Base-by-base conservation (phyloP, 2,329 filamentous ascomycete species). In the Leptographium wingfieldii region DNA sequence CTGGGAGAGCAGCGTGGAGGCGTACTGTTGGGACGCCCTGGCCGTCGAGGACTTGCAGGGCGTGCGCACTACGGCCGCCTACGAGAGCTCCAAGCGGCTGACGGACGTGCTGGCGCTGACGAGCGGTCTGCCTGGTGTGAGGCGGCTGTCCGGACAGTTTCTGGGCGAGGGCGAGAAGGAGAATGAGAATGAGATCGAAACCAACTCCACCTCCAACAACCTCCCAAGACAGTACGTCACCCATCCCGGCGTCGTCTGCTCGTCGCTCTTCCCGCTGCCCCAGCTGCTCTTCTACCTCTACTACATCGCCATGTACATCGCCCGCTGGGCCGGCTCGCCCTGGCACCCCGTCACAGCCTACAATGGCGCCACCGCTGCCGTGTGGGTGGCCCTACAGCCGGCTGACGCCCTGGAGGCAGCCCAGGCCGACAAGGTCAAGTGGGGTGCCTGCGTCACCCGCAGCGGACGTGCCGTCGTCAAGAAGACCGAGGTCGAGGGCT, bases 191-290 rank as follows among this genome's bases (percentile, higher is more conserved):
- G 56, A 62, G 60, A 2, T 62, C 60, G 10, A 67, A 25, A 64
- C 22, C 22, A 61, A 38, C 66, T 61, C n/a, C 64, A 66, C 27
- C 51, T 65, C 66, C 2, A 57, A 70, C 6, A 54, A 68, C 51
- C 65, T 65, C 90, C 0, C 80, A 78, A 60, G 84, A 89, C 67
- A 14, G 14, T 95, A 94, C 73, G 70, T 95, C 62, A 79, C 85
- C 0, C 94, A 99, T 69, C 94, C 94, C 0, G 94, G 94, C 63
- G 81, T 99, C 63, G 88, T 92, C 64, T 86, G 82, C 58, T 96
- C 92, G 1, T 81, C 84, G 1, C 87, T 99, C 64, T 81, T 96
- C 64, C 85, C 88, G 0, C 79, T 96, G 9, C 80, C 83, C 57
- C 78, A 80, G 65, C 76, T 91, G 64, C 78, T 96, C 62, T 81